These are phyloP conservation scores for Erythrophleum fordii DNA, from an alignment of 306 rosid genomes.

Conservation along the genomic window DNA sequence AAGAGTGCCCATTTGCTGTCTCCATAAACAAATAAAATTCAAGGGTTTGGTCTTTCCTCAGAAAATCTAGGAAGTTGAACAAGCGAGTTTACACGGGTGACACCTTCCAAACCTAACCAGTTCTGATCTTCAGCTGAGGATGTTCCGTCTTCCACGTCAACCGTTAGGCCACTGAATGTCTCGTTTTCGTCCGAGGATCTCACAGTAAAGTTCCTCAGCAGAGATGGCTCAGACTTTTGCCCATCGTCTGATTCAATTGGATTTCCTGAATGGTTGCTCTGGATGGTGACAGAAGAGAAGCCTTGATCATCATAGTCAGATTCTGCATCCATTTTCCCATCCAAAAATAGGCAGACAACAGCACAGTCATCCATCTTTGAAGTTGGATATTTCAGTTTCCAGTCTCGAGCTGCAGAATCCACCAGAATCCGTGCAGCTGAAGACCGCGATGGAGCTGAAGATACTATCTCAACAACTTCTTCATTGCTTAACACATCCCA, in stretches of 20 bases:
- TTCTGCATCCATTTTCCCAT: conserved; percentile 89
- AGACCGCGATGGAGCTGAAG: conserved; percentile 69
- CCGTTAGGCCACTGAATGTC: conserved; percentile 43
- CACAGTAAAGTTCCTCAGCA: conserved; percentile 77
- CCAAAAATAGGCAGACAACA: conserved; percentile 86
- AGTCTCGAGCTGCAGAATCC: conserved; percentile 86
- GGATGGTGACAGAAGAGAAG: conserved; percentile 79
- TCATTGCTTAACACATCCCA: conserved; percentile 99
- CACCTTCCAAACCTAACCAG: conserved; percentile 93
- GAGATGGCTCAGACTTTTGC: conserved; percentile 76
- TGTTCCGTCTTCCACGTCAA: conserved; percentile 53
- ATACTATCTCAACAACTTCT: conserved; percentile 90
- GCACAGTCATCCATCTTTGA: conserved; percentile 99
- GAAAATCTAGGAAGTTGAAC: conserved; percentile 98
- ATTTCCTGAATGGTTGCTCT: conserved; percentile 68
- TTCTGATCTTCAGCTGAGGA: conserved; percentile 66
- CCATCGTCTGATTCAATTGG: conserved; percentile 79
- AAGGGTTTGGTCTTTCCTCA: conserved; percentile 58
- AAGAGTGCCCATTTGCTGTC: conserved; percentile 10
- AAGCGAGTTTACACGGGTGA: conserved; percentile 95
- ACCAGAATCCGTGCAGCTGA: conserved; percentile 80
- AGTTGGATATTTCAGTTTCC: conserved; percentile 92
- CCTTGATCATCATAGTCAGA: conserved; percentile 86
- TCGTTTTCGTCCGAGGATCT: conserved; percentile 69
- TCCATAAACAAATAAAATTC: conserved; percentile 40